Conservation (phyloP, 352 stramenopile genomes). For the Phytophthora litchii region DNA sequence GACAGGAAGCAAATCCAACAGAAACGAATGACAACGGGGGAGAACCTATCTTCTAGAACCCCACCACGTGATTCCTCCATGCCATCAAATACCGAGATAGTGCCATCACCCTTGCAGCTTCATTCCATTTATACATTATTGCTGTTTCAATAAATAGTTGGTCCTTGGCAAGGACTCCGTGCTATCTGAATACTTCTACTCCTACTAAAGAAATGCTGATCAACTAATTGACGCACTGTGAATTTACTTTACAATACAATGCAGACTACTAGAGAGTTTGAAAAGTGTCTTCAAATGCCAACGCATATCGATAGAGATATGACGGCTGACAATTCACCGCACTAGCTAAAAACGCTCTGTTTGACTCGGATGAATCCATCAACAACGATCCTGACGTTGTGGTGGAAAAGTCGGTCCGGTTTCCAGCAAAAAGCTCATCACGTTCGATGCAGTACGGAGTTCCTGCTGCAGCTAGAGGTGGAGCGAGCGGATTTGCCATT, state of each 20-base stretch:
- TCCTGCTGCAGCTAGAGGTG: constrained; percentile 20
- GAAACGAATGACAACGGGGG: constrained; percentile 4
- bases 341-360: constrained; percentile 16
- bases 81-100: background rate
- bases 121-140: constrained; percentile 7
- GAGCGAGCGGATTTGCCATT: constrained; percentile 5
- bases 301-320: constrained; percentile 21
- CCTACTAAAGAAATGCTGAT: too few relatives aligned
- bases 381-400: constrained; percentile 5
- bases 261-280: constrained; percentile 19
- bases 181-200: too few relatives aligned
- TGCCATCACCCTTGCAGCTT: too few relatives aligned
- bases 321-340: constrained; percentile 26
- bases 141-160: too few relatives aligned
- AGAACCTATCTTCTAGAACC: constrained; percentile 13
- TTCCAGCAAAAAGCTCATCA: constrained; percentile 17
- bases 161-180: too few relatives aligned
- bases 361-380: constrained; percentile 19
- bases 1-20: constrained; percentile 21
- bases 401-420: constrained; percentile 12
- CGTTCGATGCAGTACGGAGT: constrained; percentile 29
- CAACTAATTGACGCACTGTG: too few relatives aligned
- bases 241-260: too few relatives aligned
- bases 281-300: constrained; percentile 32
- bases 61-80: constrained; percentile 1